phyloP scores from a whole-genome alignment of 768 basidiomycete genomes.

The Pisolithus microcarpus region DNA sequence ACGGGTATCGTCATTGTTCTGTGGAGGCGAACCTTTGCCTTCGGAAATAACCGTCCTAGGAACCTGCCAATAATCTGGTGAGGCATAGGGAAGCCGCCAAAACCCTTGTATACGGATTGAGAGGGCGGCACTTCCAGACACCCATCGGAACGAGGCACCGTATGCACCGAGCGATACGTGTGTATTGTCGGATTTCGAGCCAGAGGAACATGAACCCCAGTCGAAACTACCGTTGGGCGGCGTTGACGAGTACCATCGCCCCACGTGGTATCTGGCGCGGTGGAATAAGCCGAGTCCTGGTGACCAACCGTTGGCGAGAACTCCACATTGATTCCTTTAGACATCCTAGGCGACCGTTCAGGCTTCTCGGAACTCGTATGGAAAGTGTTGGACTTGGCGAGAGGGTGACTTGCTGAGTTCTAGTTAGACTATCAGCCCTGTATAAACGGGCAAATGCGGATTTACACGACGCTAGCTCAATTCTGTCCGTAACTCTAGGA shows the following conservation, averaged over 20 bases:
- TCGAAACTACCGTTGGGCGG: slow-evolving; percentile 4
- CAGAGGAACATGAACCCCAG: slow-evolving; percentile 10
- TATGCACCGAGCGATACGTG: slow-evolving; percentile 1
- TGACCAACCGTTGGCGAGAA: slow-evolving; percentile 36
- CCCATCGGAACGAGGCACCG: slow-evolving; percentile 13
- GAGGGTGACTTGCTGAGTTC: slow-evolving; percentile 7
- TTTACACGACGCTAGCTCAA: background rate
- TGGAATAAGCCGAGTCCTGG: slow-evolving; percentile 17
- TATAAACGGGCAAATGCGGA: background rate
- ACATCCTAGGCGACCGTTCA: slow-evolving; percentile 18
- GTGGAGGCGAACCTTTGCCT: slow-evolving; percentile 47
- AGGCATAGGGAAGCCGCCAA: slow-evolving; percentile 75
- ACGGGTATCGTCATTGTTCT: too few relatives aligned
- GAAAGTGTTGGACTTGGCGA: background rate
- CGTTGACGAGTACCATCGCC: slow-evolving; percentile 11
- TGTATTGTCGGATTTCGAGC: slow-evolving; percentile 12
- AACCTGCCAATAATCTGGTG: slow-evolving; percentile 44
- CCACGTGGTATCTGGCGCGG: background rate
- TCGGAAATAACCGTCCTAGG: slow-evolving; percentile 56
- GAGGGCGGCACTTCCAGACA: slow-evolving; percentile 8
- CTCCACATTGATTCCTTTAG: slow-evolving; percentile 43
- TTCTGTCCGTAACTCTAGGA: background rate
- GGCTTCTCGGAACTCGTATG: slow-evolving; percentile 2
- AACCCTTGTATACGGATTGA: slow-evolving; percentile 38
- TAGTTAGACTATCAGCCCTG: background rate